phyloP scores from a whole-genome alignment of 2,329 filamentous ascomycete genomes.

The Alternaria incomplexa region DNA sequence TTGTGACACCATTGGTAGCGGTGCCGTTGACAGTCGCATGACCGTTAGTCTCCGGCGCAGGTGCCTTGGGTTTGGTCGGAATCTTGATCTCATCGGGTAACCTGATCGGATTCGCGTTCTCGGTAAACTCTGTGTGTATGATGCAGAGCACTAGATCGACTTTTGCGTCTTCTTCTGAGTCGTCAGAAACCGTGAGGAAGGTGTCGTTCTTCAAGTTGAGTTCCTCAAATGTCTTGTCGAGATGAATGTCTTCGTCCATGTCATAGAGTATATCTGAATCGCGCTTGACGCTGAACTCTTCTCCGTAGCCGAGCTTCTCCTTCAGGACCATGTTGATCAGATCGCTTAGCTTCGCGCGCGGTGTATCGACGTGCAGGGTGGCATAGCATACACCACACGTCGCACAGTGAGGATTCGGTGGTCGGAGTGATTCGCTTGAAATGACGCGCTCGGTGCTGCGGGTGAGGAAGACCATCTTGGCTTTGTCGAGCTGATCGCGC shows the following conservation, averaged over 20 bases:
- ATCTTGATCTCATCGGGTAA: conserved; percentile 55
- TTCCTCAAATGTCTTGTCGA: conserved; percentile 78
- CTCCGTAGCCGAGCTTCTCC: conserved; percentile 73
- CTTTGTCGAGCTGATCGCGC: conserved; percentile 68
- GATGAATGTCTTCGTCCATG: conserved; percentile 84
- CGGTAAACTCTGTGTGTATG: conserved; percentile 57
- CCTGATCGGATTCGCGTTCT: conserved; percentile 63
- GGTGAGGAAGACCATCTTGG: conserved; percentile 86
- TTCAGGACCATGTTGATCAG: conserved; percentile 78
- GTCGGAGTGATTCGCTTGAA: conserved; percentile 60
- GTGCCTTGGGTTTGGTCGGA: conserved; percentile 53
- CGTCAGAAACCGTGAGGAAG: conserved; percentile 83
- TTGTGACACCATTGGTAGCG: neutral
- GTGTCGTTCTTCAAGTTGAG: conserved; percentile 75
- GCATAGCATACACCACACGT: conserved; percentile 79
- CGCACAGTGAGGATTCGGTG: conserved; percentile 81
- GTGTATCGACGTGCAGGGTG: conserved; percentile 70
- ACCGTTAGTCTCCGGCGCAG: conserved; percentile 35
- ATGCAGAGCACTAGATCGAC: conserved; percentile 81
- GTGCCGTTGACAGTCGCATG: conserved; percentile 25
- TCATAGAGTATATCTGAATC: conserved; percentile 80
- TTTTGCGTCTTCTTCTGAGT: conserved; percentile 77
- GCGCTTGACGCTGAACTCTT: conserved; percentile 80
- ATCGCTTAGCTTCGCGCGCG: conserved; percentile 76
- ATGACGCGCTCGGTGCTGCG: conserved; percentile 66